Evolutionary conservation across 2,329 filamentous ascomycete genomes (phyloP).

Genomic region (Cladosporium sp.): DNA sequence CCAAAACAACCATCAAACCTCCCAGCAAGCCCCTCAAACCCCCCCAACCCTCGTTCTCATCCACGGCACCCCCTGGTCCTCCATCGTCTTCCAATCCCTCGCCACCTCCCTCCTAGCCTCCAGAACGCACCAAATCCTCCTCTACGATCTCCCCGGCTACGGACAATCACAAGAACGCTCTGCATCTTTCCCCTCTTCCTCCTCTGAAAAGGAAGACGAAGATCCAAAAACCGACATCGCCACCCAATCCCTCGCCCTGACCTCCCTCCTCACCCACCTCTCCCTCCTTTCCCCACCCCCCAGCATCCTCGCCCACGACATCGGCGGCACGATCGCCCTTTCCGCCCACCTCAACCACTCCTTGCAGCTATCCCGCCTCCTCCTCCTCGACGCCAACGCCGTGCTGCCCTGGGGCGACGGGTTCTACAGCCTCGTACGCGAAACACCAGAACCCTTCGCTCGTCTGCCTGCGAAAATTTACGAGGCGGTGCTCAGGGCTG

Average conservation of each 20-base stretch:
- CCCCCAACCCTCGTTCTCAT: conserved; percentile 41
- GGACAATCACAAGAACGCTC: conserved; percentile 34
- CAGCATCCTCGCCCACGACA: conserved; percentile 42
- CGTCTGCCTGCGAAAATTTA: conserved; percentile 33
- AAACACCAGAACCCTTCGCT: conserved; percentile 23
- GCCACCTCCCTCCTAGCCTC: conserved; percentile 31
- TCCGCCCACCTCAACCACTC: conserved; percentile 39
- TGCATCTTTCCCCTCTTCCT: too few species aligned
- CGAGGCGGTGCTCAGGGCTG: conserved; percentile 35
- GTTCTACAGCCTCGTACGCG: conserved; percentile 40
- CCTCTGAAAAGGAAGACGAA: neutral
- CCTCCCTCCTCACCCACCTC: conserved; percentile 38
- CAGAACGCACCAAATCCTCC: conserved; percentile 37
- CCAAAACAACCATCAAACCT: conserved; percentile 22
- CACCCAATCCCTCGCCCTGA: conserved; percentile 36
- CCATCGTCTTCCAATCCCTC: conserved; percentile 36
- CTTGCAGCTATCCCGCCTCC: conserved; percentile 22
- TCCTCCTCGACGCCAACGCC: conserved; percentile 42
- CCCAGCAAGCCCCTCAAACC: conserved; percentile 23
- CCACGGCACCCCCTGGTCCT: conserved; percentile 48
- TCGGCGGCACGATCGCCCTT: conserved; percentile 40
- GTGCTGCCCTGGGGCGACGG: conserved; percentile 42
- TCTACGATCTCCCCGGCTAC: conserved; percentile 47
- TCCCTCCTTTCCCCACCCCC: conserved; percentile 15
- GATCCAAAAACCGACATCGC: conserved; percentile 33